Evolutionary conservation across 306 rosid species (phyloP).

Genomic region (Dalbergia oliveri): DNA sequence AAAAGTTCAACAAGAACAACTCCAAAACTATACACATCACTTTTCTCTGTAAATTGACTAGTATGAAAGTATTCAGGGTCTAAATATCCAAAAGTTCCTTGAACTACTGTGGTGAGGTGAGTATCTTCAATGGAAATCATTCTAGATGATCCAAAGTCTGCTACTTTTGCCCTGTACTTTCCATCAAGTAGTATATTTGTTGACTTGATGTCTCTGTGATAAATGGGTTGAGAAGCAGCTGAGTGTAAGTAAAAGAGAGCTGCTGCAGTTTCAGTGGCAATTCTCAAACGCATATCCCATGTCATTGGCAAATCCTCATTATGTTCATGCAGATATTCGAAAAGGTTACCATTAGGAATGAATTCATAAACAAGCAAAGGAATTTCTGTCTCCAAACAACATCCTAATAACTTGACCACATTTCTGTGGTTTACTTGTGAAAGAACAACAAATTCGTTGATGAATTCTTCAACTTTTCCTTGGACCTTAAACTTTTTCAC

Average conservation of each 20-base stretch:
- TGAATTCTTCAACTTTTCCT: constrained; percentile 49
- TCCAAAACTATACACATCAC: constrained; percentile 43
- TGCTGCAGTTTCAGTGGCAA: constrained; percentile 28
- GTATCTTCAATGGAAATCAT: constrained; percentile 34
- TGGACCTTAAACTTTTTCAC: constrained; percentile 42
- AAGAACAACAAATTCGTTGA: constrained; percentile 49
- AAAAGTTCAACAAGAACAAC: constrained; percentile 41
- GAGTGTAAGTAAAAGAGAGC: constrained; percentile 47
- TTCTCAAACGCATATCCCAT: constrained; percentile 41
- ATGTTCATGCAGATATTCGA: constrained; percentile 8
- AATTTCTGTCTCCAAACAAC: constrained; percentile 34
- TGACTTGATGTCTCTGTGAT: constrained; percentile 43
- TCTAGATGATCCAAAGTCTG: constrained; percentile 45
- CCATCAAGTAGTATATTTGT: constrained; percentile 44
- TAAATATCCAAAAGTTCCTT: constrained; percentile 42
- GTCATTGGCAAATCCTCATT: constrained; percentile 30
- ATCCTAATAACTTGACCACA: constrained; percentile 50
- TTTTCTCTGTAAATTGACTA: constrained; percentile 37
- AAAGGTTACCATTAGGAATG: constrained; percentile 38
- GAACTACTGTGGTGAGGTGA: constrained; percentile 36
- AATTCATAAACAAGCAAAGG: constrained; percentile 17
- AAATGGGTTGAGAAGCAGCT: constrained; percentile 39
- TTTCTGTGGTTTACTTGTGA: constrained; percentile 55
- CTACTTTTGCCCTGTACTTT: constrained; percentile 34
- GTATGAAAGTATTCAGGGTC: constrained; percentile 42